Base-by-base conservation (phyloP, 2,329 filamentous ascomycete genomes). In the Aspergillus vadensis region DNA sequence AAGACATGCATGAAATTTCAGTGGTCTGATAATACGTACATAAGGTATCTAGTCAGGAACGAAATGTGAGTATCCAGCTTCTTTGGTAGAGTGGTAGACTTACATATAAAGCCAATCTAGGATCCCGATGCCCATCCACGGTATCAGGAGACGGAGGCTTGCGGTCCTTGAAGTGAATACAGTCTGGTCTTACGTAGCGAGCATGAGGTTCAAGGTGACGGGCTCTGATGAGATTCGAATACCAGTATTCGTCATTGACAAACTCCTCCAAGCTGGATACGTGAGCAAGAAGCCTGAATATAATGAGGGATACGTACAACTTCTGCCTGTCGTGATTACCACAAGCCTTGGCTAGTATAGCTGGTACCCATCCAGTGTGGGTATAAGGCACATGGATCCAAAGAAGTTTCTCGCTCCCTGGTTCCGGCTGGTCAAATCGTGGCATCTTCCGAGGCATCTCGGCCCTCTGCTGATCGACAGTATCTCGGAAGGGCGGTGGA, bases 151-250 rank as follows among this genome's bases (percentile, higher is more conserved):
- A 54, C 9, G 62, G 64, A 41, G 63, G 58, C 59, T 69, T 68
- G 57, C 61, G 66, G 21, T 70, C 67, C 15, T 73, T 63, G 1
- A 74, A 70, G 62, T 72, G 67, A 54, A 76, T 72, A 47, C 72
- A 76, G n/a, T 68, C 66, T 3, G 76, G 72, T 10, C 69, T 68
- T 10, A 78, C 74, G 59, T 72, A 78, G 12, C 76, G 73, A 17
- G 75, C 76, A 65, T 78, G 75, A 6, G 76, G 74, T 47, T 76
- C 73, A n/a, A 73, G 63, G 65, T 78, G 76, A 10, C 76, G 72
- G 47, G 74, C 73, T 58, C 68, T 67, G 27, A 73, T 73, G 17
- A 77, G 69, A 17, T 76, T 73, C 5, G 68, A 66, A 57, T 69
- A 74, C 76, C 76, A 78, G 55, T 75, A 71, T 12, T 75, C 67